Evolutionary conservation across 169 alveolate genomes (phyloP).

Genomic region (Cryptosporidium andersoni): DNA sequence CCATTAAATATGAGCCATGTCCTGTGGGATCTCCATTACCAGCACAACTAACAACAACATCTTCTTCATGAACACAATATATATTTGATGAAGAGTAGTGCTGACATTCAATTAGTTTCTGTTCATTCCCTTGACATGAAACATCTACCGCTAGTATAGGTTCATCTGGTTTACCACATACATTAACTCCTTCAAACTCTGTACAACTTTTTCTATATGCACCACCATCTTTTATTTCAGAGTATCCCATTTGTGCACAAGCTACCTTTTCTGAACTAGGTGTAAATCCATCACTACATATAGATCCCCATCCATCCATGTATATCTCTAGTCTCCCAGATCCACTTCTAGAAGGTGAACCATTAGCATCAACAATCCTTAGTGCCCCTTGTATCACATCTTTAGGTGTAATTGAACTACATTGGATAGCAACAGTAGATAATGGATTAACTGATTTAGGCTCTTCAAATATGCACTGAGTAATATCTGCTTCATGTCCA

Average conservation of each 20-base stretch:
- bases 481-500: conserved; percentile 60
- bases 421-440: conserved; percentile 56
- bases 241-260: conserved; percentile 66
- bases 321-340: conserved; percentile 66
- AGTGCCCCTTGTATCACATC: conserved; percentile 56
- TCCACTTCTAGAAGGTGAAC: conserved; percentile 62
- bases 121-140: conserved; percentile 81
- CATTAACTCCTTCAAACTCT: conserved; percentile 83
- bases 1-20: conserved; percentile 68
- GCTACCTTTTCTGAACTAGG: conserved; percentile 63
- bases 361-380: conserved; percentile 60
- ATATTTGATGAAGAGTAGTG: conserved; percentile 58
- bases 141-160: conserved; percentile 84
- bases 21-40: conserved; percentile 81
- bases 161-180: conserved; percentile 83
- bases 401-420: conserved; percentile 57
- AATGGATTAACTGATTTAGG: conserved; percentile 34
- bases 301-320: conserved; percentile 71
- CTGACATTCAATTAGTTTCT: conserved; percentile 39
- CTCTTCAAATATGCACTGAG: conserved; percentile 61
- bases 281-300: conserved; percentile 66
- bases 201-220: conserved; percentile 82
- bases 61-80: conserved; percentile 74
- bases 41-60: conserved; percentile 76
- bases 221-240: conserved; percentile 82